These are phyloP conservation scores for Metarhizium rileyi DNA, from an alignment of 2,329 filamentous ascomycete species.

Conservation along the genomic window DNA sequence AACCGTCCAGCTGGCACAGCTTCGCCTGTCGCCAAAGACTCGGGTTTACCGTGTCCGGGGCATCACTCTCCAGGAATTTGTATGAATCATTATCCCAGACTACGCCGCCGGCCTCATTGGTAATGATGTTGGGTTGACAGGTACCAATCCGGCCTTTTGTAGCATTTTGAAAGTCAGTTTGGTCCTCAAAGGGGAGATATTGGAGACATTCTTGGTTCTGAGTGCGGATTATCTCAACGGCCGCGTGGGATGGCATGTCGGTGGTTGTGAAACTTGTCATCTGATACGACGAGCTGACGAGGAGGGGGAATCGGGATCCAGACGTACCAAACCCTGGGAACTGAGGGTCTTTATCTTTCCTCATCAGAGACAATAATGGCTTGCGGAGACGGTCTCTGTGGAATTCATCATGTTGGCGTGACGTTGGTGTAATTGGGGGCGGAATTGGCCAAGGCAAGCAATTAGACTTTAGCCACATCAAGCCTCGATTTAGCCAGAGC, in stretches of 20 bases:
- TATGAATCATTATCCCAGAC: conserved; percentile 19
- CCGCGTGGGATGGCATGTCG: background rate
- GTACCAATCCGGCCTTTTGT: background rate
- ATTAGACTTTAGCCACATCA: background rate
- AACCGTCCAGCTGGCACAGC: conserved; percentile 4
- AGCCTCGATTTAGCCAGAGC: no score
- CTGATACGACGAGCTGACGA: background rate
- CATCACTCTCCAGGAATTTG: conserved; percentile 3
- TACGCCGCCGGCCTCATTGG: background rate
- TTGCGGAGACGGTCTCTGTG: no score
- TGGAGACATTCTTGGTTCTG: background rate
- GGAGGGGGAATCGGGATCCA: no score
- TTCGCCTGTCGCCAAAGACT: conserved; percentile 7
- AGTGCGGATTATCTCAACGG: background rate
- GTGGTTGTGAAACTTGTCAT: background rate
- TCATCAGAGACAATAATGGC: no score
- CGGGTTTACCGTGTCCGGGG: conserved; percentile 5
- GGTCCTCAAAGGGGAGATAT: background rate
- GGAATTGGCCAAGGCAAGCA: background rate
- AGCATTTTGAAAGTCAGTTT: background rate
- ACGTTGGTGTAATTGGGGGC: background rate
- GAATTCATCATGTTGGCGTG: background rate
- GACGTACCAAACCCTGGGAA: no score
- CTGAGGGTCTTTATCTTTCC: no score
- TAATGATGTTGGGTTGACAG: background rate